Base-by-base conservation (phyloP, 768 basidiomycete species). In the Boletus pseudo-olivaceus region DNA sequence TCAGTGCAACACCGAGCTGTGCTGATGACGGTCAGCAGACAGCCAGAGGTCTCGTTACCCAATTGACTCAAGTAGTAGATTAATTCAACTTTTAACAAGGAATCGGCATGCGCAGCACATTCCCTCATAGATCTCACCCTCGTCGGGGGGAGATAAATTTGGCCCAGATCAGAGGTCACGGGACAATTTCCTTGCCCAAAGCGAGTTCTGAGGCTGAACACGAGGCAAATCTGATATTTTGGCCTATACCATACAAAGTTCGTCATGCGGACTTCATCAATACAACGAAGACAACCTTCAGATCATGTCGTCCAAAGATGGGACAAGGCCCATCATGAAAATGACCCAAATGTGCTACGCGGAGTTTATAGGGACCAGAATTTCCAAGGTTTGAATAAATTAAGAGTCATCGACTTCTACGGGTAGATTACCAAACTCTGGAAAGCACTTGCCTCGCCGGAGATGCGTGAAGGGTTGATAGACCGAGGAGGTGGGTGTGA, bases 401-500 rank as follows among this genome's bases (percentile, higher is more conserved):
- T 39, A 43, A 39, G 5, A 47, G 42, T 27, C 55, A 47, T 47
- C 39, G 8, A 46, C 40, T 40, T 42, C 29, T 49, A 20, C 42
- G 26, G 26, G 55, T 42, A 50, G 51, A 47, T 49, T 60, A 5
- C 51, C 46, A 41, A 48, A 45, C 32, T 32, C 37, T 45, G 54
- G 51, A 46, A 32, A 56, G 49, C 23, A 33, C 23, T 59, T 57
- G 39, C 59, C 58, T 61, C 59, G 60, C 57, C 45, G 20, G 54
- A 58, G 48, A 51, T 34, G 46, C 41, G 29, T 45, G 49, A 49
- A 51, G 15, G 42, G 39, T 46, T 47, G 41, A 50, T 59, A 55
- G 53, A 63, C 68, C 66, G 63, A 67, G 63, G 65, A 62, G 51
- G 62, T 58, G 53, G 48, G 42, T 49, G 23, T 60, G 44, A 60